Evolutionary conservation across 495 filamentous ascomycete species (phyloP).

Genomic region (Venustampulla echinocandica): DNA sequence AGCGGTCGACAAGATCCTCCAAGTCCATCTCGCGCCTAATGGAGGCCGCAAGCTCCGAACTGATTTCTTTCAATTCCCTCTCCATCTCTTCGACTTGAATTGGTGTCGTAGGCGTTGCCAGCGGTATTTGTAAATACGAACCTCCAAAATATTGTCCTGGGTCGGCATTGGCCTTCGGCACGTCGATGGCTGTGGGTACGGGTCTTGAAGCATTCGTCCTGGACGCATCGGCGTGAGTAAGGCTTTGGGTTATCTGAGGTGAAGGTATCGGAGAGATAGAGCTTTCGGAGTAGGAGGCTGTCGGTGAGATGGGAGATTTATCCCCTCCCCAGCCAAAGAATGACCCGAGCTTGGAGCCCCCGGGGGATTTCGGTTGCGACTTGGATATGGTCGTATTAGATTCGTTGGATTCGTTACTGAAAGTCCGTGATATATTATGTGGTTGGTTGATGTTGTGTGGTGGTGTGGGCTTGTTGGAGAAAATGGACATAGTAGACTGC

Average conservation of each 20-base stretch:
- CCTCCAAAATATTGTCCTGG: conserved; percentile 35
- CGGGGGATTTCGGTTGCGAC: conserved; percentile 43
- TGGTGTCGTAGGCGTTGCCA: conserved; percentile 27
- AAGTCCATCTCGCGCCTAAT: conserved; percentile 94
- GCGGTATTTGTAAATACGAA: conserved; percentile 37
- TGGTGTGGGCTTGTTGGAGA: conserved; percentile 35
- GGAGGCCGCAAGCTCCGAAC: conserved; percentile 81
- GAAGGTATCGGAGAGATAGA: conserved; percentile 42
- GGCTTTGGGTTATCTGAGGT: conserved; percentile 30
- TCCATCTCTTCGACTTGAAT: conserved; percentile 67
- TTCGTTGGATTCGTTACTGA: conserved; percentile 20
- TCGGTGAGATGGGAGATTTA: conserved; percentile 32
- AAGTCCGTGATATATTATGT: conserved; percentile 19
- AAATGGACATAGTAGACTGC: conserved; percentile 28
- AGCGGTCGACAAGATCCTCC: conserved; percentile 82
- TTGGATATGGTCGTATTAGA: conserved; percentile 38
- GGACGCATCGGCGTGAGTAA: conserved; percentile 20
- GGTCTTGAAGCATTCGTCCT: conserved; percentile 24
- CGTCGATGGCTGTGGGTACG: conserved; percentile 28
- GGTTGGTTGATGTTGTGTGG: conserved; percentile 38
- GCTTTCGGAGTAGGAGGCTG: conserved; percentile 40
- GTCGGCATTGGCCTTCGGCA: conserved; percentile 28
- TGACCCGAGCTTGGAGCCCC: conserved; percentile 38
- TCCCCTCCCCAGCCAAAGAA: conserved; percentile 43
- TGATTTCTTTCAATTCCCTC: conserved; percentile 87